A percentile compares a stretch with the other conserved stretches of the same genome.
Evolutionary conservation across 2,329 filamentous ascomycete genomes (phyloP).

Genomic region (Cladophialophora carrionii): DNA sequence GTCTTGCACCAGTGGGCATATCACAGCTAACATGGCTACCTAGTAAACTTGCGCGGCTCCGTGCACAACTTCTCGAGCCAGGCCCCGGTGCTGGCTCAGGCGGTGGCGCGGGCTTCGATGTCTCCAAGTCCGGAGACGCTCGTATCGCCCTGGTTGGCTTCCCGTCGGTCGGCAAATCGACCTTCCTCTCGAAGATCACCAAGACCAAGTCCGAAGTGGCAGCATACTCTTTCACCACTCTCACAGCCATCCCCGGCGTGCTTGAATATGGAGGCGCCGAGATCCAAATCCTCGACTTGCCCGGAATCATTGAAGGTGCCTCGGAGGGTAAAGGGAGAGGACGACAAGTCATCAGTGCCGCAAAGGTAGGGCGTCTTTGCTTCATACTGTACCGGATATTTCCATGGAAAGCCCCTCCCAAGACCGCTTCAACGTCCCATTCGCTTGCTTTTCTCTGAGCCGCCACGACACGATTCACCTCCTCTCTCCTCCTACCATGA

Average conservation of each 20-base stretch:
- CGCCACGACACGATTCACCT: too few relatives aligned
- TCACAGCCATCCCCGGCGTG: conserved; percentile 96
- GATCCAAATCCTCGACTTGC: conserved; percentile 95
- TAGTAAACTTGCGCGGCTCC: conserved; percentile 92
- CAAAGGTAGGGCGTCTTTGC: conserved; percentile 63
- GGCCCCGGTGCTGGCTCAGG: conserved; percentile 75
- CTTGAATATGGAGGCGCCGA: conserved; percentile 97
- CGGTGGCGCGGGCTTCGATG: conserved; percentile 81
- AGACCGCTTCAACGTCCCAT: not conserved
- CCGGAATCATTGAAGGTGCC: conserved; percentile 97
- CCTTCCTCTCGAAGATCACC: conserved; percentile 97
- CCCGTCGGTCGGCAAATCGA: conserved; percentile 97
- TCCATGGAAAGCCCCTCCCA: not conserved
- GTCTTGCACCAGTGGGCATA: not conserved
- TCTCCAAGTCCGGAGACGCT: conserved; percentile 94
- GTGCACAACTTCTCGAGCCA: conserved; percentile 92
- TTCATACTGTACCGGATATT: not conserved
- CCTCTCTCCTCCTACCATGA: not conserved
- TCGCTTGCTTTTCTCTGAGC: too few relatives aligned
- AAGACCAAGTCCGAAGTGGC: conserved; percentile 97
- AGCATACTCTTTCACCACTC: conserved; percentile 93
- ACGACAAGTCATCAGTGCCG: conserved; percentile 93
- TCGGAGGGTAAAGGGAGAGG: conserved; percentile 94
- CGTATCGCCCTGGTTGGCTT: conserved; percentile 98
- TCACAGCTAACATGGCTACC: conserved; percentile 14